These are phyloP conservation scores for Pichia insulana DNA, from an alignment of 805 yeast genomes.

Conservation along the genomic window DNA sequence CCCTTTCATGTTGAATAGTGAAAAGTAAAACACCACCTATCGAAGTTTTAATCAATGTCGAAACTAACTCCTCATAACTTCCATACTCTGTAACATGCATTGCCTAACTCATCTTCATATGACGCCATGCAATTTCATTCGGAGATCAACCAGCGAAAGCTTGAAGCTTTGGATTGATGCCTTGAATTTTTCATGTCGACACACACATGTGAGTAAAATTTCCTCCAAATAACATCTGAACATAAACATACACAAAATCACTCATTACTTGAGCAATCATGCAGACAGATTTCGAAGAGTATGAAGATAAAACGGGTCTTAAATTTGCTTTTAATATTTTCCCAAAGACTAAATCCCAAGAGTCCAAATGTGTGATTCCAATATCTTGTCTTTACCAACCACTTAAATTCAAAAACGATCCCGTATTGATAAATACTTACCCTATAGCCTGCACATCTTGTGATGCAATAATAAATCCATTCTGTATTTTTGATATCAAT, in stretches of 20 bases:
- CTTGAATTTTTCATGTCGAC: no score
- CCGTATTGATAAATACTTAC: conserved; percentile 30
- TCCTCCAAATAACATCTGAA: no score
- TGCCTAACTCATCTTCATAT: neutral
- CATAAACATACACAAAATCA: no score
- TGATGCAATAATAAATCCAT: conserved; percentile 47
- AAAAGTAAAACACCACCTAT: neutral
- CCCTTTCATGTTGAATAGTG: conserved; percentile 1
- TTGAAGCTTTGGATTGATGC: no score
- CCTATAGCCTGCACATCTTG: conserved; percentile 48
- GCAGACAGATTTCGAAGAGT: conserved; percentile 33
- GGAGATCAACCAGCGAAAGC: no score
- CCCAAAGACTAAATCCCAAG: conserved; percentile 47
- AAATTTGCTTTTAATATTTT: conserved; percentile 66
- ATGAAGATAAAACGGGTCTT: conserved; percentile 67
- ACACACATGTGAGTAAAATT: no score
- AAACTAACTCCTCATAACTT: neutral
- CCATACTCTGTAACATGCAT: neutral
- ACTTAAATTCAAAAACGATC: conserved; percentile 36
- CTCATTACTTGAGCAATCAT: no score
- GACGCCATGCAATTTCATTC: no score
- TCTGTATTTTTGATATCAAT: conserved; percentile 29
- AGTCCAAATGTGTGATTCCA: conserved; percentile 45
- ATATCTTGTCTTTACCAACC: conserved; percentile 54
- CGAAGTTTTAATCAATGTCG: neutral